Conservation (phyloP, 805 yeast species). For the Wickerhamiella nectarea region DNA sequence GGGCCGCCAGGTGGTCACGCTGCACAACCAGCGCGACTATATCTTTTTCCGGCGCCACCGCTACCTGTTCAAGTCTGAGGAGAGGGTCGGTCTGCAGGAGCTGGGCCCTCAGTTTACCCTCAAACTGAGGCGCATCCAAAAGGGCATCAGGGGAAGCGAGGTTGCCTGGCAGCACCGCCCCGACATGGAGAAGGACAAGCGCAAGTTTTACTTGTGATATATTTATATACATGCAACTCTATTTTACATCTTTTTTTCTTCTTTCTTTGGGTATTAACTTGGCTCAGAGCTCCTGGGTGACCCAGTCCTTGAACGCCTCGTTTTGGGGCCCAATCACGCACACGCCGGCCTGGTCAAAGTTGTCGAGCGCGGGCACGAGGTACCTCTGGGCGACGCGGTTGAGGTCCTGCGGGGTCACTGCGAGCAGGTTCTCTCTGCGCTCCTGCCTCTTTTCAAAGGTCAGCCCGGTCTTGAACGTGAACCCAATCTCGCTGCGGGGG, state of each 20-base stretch:
- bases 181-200: slow-evolving; percentile 93
- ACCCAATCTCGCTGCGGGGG: slow-evolving; percentile 62
- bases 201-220: slow-evolving; percentile 66
- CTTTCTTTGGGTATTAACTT: no score
- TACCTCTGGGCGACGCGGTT: slow-evolving; percentile 55
- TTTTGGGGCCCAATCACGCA: slow-evolving; percentile 19
- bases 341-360: slow-evolving; percentile 5
- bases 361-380: slow-evolving; percentile 25
- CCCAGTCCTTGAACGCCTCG: not conserved
- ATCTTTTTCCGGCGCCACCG: slow-evolving; percentile 93
- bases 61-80: slow-evolving; percentile 77
- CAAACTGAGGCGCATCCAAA: slow-evolving; percentile 74
- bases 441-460: slow-evolving; percentile 67
- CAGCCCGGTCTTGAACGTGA: slow-evolving; percentile 51
- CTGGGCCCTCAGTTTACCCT: slow-evolving; percentile 94
- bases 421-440: slow-evolving; percentile 62
- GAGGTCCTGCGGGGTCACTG: slow-evolving; percentile 50
- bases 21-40: slow-evolving; percentile 93
- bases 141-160: slow-evolving; percentile 72
- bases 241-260: no score
- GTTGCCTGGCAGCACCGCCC: slow-evolving; percentile 94
- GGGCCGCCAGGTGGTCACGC: slow-evolving; percentile 89
- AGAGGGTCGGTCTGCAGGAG: slow-evolving; percentile 88
- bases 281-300: slow-evolving; percentile 11
- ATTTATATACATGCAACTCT: slow-evolving; percentile 6